Percentiles rank a stretch among this genome's conserved stretches.
These are phyloP conservation scores for Aspergillus indologenus DNA, from an alignment of 495 filamentous ascomycete species.

Conservation along the genomic window DNA sequence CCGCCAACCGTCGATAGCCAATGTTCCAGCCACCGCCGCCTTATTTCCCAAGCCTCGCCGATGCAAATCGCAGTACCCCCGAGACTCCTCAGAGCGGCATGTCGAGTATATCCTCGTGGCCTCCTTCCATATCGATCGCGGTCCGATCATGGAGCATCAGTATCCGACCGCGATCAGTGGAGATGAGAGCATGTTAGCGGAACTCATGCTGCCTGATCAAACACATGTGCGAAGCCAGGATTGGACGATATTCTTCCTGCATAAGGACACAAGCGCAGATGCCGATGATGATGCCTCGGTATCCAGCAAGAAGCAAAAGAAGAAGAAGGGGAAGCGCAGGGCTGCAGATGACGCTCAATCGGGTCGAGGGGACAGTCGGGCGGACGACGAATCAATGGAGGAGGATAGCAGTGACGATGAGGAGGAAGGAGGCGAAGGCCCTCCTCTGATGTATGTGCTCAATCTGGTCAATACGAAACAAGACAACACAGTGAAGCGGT, in stretches of 20 bases:
- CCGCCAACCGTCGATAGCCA: slow-evolving; percentile 44
- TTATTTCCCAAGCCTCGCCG: slow-evolving; percentile 37
- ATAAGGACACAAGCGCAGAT: slow-evolving; percentile 83
- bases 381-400: background rate
- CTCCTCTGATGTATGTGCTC: slow-evolving; percentile 95
- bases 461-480: slow-evolving; percentile 98
- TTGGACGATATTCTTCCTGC: slow-evolving; percentile 99
- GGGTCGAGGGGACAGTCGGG: slow-evolving; percentile 23
- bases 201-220: slow-evolving; percentile 98
- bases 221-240: slow-evolving; percentile 93
- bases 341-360: slow-evolving; percentile 46
- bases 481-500: slow-evolving; percentile 83
- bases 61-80: slow-evolving; percentile 83
- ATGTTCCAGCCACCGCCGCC: slow-evolving; percentile 31
- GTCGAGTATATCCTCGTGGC: slow-evolving; percentile 99
- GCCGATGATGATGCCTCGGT: slow-evolving; percentile 62
- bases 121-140: slow-evolving; percentile 93
- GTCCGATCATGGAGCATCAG: slow-evolving; percentile 97
- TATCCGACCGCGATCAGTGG: slow-evolving; percentile 91
- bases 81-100: slow-evolving; percentile 77
- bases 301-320: slow-evolving; percentile 54
- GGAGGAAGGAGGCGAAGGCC: slow-evolving; percentile 64
- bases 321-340: slow-evolving; percentile 43
- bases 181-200: slow-evolving; percentile 97
- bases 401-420: slow-evolving; percentile 53